These are phyloP conservation scores for Beauveria caledonica DNA, from an alignment of 2,329 filamentous ascomycete species.

Conservation along the genomic window DNA sequence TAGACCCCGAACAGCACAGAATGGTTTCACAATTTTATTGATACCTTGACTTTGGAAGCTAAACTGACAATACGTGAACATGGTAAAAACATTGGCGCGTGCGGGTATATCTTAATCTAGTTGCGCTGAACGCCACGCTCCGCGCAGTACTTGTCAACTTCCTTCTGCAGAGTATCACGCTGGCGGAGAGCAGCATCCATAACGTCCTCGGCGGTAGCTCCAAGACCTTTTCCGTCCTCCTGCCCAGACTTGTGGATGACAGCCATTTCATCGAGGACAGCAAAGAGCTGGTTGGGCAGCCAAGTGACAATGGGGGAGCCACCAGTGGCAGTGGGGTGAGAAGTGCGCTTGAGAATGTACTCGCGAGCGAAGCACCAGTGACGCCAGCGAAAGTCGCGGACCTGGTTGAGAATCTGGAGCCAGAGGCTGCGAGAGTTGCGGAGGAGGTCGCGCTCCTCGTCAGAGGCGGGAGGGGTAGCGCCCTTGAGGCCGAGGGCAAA, in stretches of 20 bases:
- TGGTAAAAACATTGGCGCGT: background rate
- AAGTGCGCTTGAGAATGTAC: conserved; percentile 73
- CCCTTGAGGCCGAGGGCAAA: conserved; percentile 41
- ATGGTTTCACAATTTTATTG: background rate
- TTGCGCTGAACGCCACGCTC: conserved; percentile 41
- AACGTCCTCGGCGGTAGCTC: conserved; percentile 44
- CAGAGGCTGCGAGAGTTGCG: conserved; percentile 51
- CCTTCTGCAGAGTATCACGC: conserved; percentile 58
- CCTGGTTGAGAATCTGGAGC: conserved; percentile 60
- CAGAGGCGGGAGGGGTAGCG: conserved; percentile 14
- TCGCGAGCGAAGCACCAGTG: conserved; percentile 82
- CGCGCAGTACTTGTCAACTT: conserved; percentile 66
- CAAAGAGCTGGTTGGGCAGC: conserved; percentile 73
- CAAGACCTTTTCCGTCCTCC: conserved; percentile 33
- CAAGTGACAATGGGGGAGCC: conserved; percentile 78
- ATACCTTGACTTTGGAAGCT: background rate
- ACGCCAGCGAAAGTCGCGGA: conserved; percentile 73
- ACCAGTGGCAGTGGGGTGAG: conserved; percentile 70
- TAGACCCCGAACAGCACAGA: background rate
- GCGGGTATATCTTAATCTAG: conserved; percentile 9
- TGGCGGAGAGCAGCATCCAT: conserved; percentile 60
- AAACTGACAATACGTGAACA: background rate
- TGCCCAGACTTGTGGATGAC: conserved; percentile 41
- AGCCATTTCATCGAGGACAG: conserved; percentile 64
- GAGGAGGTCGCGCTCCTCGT: conserved; percentile 34